phyloP scores from a whole-genome alignment of 176 grass and related monocot genomes.

The Miscanthus lutarioriparius region DNA sequence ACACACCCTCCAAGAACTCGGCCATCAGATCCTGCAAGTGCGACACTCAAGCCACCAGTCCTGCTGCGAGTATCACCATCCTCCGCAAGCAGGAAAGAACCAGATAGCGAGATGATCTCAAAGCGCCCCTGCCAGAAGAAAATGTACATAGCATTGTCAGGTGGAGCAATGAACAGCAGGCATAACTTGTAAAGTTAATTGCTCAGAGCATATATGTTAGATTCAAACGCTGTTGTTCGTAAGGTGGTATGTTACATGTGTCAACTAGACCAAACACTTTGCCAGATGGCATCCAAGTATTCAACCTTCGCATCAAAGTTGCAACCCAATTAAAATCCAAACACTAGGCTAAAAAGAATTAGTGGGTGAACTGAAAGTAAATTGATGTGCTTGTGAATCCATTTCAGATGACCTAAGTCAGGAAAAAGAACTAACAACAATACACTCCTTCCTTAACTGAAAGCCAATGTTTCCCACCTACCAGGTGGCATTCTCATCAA shows the following conservation, averaged over 20 bases:
- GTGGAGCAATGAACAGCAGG: not conserved
- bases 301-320: not conserved
- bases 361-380: not conserved
- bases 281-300: not conserved
- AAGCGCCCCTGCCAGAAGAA: constrained; percentile 80
- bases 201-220: not conserved
- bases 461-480: constrained; percentile 20
- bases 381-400: not conserved
- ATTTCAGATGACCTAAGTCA: not conserved
- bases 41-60: constrained; percentile 88
- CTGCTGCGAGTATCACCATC: constrained; percentile 91
- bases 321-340: not conserved
- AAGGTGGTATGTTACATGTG: not conserved
- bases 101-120: constrained; percentile 97
- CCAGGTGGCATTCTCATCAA: constrained; percentile 17
- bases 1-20: constrained; percentile 93
- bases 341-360: not conserved
- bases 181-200: constrained; percentile 10
- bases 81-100: constrained; percentile 91
- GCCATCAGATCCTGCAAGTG: constrained; percentile 93
- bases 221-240: not conserved
- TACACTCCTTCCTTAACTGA: constrained; percentile 4
- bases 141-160: not conserved
- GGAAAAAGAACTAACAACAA: not conserved
- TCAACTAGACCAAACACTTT: not conserved